Conservation (phyloP, 345 rosid genomes). For the thale cress (Arabidopsis thaliana) region TAIR10.1 NC_003075.7:14820001-14820500, state of each 20-base stretch:
- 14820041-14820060: slow-evolving; percentile 56
- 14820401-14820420: slow-evolving; percentile 35
- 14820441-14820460: slow-evolving; percentile 24
- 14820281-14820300: slow-evolving; percentile 54
- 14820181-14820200: slow-evolving; percentile 54
- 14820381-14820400: slow-evolving; percentile 36
- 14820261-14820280: slow-evolving; percentile 54
- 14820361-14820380: slow-evolving; percentile 35
- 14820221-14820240: slow-evolving; percentile 54
- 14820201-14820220: slow-evolving; percentile 62
- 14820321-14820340: slow-evolving; percentile 45
- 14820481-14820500: slow-evolving; percentile 40
- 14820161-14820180: background rate
- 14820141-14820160: background rate
- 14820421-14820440: slow-evolving; percentile 32
- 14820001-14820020: slow-evolving; percentile 53
- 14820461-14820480: slow-evolving; percentile 28
- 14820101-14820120: background rate
- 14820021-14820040: slow-evolving; percentile 50
- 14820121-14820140: background rate
- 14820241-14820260: slow-evolving; percentile 50
- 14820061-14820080: slow-evolving; percentile 51
- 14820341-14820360: slow-evolving; percentile 45
- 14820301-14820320: slow-evolving; percentile 42
- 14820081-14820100: slow-evolving; percentile 35